phyloP scores from a whole-genome alignment of 768 basidiomycete species.

The Arthromyces matolae region DNA sequence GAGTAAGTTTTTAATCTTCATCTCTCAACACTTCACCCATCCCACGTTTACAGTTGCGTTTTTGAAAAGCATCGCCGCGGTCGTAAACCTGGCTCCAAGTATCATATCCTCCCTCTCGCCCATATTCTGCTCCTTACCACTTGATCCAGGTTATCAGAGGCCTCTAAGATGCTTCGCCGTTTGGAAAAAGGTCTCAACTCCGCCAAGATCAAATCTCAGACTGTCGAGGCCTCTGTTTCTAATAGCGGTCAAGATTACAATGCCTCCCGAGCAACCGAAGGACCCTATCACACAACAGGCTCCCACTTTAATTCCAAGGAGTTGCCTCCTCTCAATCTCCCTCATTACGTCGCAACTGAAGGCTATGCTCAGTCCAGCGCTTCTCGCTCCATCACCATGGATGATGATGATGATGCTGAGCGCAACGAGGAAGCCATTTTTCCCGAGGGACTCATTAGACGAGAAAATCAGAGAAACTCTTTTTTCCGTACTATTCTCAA shows the following conservation, averaged over 20 bases:
- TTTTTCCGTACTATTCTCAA: conserved; percentile 85
- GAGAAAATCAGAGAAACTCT: conserved; percentile 66
- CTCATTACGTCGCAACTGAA: conserved; percentile 30
- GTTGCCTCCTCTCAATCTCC: conserved; percentile 45
- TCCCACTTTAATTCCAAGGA: conserved; percentile 43
- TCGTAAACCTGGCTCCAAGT: conserved; percentile 90
- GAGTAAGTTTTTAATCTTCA: conserved; percentile 45
- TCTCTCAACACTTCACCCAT: conserved; percentile 13
- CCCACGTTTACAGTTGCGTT: conserved; percentile 49
- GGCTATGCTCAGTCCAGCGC: conserved; percentile 34
- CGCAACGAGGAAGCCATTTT: conserved; percentile 61
- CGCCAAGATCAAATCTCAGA: conserved; percentile 69
- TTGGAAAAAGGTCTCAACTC: conserved; percentile 80
- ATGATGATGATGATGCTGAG: conserved; percentile 65
- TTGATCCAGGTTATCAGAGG: conserved; percentile 68
- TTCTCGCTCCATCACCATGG: conserved; percentile 42
- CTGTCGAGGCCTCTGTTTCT: conserved; percentile 32
- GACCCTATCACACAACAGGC: conserved; percentile 27
- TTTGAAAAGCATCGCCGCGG: conserved; percentile 90
- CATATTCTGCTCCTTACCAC: conserved; percentile 9
- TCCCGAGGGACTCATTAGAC: conserved; percentile 70
- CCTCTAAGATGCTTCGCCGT: conserved; percentile 84
- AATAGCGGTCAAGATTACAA: conserved; percentile 26
- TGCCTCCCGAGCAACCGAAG: conserved; percentile 24
- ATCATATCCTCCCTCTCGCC: conserved; percentile 34